Base-by-base conservation (phyloP, 2,329 filamentous ascomycete genomes). In the Berkeleyomyces rouxiae region DNA sequence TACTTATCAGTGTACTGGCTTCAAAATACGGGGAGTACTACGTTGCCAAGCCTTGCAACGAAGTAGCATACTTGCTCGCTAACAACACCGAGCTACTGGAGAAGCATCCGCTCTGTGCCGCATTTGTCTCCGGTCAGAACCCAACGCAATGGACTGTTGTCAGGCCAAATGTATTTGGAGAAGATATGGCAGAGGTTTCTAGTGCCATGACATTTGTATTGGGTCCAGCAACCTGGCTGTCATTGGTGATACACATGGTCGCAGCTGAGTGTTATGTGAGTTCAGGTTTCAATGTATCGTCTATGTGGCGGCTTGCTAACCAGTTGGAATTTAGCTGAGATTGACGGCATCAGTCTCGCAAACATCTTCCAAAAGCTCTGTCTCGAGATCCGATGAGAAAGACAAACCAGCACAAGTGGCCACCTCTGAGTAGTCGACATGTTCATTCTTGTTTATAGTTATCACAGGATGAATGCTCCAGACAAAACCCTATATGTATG, bases 211-310 rank as follows among this genome's bases (percentile, higher is more conserved):
- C 49, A 7, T 23, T 63, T n/a, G 47, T 46, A 40, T 46, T 63
- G n/a, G 61, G 36, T 3, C 40, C 57, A 9, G 42, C 44, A 11
- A 53, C 47, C 3, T 63, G 44, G 61, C 11, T 59, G 13, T 58
- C 61, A 13, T 39, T 63, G 6, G 36, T 37, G 1, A 10, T 63
- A n/a, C 61, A 63, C 33, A 16, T 55, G 4, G 16, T 55, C 4
- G 11, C 58, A 1, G 31, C 46, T 9, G 61, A 63, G 31, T n/a
- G n/a, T 33, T 63, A 63, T 46, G 62, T 60, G 37, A 63, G 46
- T 39, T n/a, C 36, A n/a, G n/a, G 11, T 55, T 5, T 5, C 11
- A 11, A n/a, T 7, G 33, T 37, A 31, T n/a, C 23, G 9, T 36
- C 51, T 37, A n/a, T 37, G 33, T 37, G 11, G n/a, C 16, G 51